These are phyloP conservation scores for Chlorella sp. DNA, from an alignment of 139 green algal species.

Conservation along the genomic window DNA sequence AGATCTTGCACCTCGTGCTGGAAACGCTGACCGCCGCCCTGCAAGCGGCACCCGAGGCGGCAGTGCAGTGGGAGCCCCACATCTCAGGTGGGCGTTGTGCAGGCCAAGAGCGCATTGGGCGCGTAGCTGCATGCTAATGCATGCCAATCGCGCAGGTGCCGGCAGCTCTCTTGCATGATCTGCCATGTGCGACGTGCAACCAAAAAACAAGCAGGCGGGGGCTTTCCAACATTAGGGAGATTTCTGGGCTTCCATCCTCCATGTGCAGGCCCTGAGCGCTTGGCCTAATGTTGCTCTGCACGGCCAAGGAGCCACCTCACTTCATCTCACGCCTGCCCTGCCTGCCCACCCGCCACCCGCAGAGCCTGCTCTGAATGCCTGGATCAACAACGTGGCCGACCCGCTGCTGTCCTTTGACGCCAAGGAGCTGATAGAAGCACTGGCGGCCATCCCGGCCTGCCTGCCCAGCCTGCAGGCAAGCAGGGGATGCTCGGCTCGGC, in stretches of 20 bases:
- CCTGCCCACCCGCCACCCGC: not conserved
- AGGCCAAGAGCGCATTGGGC: too few relatives aligned
- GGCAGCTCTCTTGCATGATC: not conserved
- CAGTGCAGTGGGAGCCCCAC: conserved; percentile 44
- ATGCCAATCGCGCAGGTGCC: too few relatives aligned
- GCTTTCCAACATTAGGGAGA: too few relatives aligned
- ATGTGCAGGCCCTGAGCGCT: too few relatives aligned
- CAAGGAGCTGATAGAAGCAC: conserved; percentile 62
- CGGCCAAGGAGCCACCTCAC: too few relatives aligned
- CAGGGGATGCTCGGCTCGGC: too few relatives aligned
- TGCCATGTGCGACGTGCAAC: not conserved
- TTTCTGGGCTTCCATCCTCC: too few relatives aligned
- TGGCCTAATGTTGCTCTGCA: too few relatives aligned
- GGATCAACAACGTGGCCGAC: conserved; percentile 69
- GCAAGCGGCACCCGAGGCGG: conserved; percentile 35
- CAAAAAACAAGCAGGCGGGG: too few relatives aligned
- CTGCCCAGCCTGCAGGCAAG: conserved; percentile 53
- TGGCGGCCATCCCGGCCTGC: conserved; percentile 55
- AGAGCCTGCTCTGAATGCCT: conserved; percentile 57
- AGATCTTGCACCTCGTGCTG: conserved; percentile 79
- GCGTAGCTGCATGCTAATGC: too few relatives aligned
- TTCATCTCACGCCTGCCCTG: too few relatives aligned
- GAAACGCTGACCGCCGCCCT: conserved; percentile 70
- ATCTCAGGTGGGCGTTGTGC: conserved; percentile 38
- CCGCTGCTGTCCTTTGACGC: conserved; percentile 74